Base-by-base conservation (phyloP, 768 basidiomycete species). In the Rhodosporidiobolus sp. region DNA sequence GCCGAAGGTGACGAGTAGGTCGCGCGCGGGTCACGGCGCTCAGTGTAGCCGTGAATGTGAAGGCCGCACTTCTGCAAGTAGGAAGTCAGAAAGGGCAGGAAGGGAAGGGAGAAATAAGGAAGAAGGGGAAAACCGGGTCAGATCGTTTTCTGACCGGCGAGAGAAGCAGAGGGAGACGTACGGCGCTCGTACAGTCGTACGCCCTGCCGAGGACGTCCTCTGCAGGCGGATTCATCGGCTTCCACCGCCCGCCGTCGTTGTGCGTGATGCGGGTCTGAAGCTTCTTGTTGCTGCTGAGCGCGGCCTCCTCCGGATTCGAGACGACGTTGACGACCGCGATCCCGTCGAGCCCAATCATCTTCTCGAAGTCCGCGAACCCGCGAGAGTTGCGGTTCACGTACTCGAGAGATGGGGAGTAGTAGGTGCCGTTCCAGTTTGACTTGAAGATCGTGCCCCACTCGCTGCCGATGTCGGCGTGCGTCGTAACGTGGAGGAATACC, bases 371-470 rank as follows among this genome's bases (percentile, higher is more conserved):
- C 45, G 93, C 94, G 78, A 86, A 98, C 9, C 96, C 96, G 0
- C 83, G 79, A 0, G 86, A 83, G 79, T 99, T 89, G n/a, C 96
- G 86, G 80, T 98, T 98, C 66, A 91, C 96, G 77, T 93, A 85
- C 57, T 91, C 89, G 50, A 91, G 78, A 1, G 94, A 91, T 19
- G 94, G 80, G 30, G 90, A 89, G 80, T 93, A 99, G 84, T 96
- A 97, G 0, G 96, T 99, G 49, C 96, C 96, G 77, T 99, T 99
- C 43, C 90, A 97, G 81, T 99, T 98, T 38, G 94, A 96, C 81
- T 95, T 95, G 71, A 93, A 86, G 76, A 98, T 89, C 78, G 87
- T 90, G 48, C 96, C 96, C 89, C 90, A 98, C 79, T 84, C 90
- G 4, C 89, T 90, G 30, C 83, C 85, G 0, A 86, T 85, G 24